Evolutionary conservation across 2,329 filamentous ascomycete species (phyloP).

Genomic region (Diplocarpon rosae): DNA sequence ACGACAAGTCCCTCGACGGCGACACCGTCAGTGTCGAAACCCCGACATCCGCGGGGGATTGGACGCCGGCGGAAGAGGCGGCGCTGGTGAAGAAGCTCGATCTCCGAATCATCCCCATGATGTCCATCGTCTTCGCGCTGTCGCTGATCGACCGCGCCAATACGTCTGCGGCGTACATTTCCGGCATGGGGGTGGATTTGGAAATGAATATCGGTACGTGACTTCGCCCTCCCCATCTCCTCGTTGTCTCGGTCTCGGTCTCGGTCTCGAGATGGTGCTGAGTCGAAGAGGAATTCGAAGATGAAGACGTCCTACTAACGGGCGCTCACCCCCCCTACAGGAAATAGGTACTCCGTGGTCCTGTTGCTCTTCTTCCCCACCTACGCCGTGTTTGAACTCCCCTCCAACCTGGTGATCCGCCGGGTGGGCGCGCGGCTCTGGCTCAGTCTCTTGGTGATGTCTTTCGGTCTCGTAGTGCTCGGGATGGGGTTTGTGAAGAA

Average conservation of each 20-base stretch:
- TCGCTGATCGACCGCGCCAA: constrained; percentile 1
- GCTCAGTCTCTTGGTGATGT: neutral
- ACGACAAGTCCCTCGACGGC: no score
- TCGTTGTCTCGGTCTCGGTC: no score
- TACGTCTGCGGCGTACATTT: neutral
- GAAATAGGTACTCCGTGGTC: neutral
- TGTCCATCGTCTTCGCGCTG: neutral
- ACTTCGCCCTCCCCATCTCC: neutral
- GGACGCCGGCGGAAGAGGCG: neutral
- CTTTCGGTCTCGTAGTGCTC: neutral
- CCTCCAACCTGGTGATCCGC: neutral
- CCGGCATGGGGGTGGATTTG: constrained; percentile 1
- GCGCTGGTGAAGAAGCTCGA: neutral
- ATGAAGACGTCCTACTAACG: no score
- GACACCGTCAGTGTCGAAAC: no score
- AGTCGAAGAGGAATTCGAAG: no score
- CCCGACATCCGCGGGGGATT: neutral
- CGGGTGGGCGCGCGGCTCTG: neutral
- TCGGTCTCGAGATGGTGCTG: no score
- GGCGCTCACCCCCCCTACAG: no score
- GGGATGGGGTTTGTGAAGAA: neutral
- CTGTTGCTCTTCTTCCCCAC: constrained; percentile 2
- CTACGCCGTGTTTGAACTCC: constrained; percentile 1
- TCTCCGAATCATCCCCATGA: neutral
- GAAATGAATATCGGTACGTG: neutral